A percentile compares a stretch with the other conserved stretches of the same genome.
phyloP scores from a whole-genome alignment of 2,329 filamentous ascomycete genomes.

The Fusarium newnesense region DNA sequence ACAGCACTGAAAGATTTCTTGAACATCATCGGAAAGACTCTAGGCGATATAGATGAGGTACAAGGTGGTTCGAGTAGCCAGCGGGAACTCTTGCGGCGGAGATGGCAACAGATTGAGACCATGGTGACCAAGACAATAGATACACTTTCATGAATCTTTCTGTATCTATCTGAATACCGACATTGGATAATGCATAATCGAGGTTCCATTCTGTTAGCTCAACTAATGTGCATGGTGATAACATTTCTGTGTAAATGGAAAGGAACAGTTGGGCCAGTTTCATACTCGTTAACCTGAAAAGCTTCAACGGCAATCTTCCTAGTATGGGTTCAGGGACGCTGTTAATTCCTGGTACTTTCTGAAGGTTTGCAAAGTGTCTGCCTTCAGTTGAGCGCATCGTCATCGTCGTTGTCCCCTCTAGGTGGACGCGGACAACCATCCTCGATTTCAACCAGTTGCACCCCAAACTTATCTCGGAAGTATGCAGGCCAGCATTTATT shows the following conservation, averaged over 20 bases:
- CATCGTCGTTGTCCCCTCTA: too few relatives aligned
- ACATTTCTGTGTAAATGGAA: background rate
- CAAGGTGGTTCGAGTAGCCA: constrained; percentile 47
- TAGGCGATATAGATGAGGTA: constrained; percentile 48
- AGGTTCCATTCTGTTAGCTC: background rate
- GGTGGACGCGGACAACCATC: too few relatives aligned
- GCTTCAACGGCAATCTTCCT: background rate
- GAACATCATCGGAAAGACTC: constrained; percentile 44
- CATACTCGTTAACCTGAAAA: too few relatives aligned
- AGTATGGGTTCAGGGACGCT: too few relatives aligned
- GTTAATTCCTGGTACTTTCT: too few relatives aligned
- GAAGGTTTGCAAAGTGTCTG: too few relatives aligned
- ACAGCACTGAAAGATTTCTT: constrained; percentile 53
- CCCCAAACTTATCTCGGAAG: too few relatives aligned
- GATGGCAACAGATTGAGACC: constrained; percentile 57
- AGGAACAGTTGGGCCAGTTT: background rate
- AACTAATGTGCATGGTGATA: background rate
- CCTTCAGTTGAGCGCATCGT: too few relatives aligned
- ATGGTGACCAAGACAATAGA: constrained; percentile 51
- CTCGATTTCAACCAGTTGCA: too few relatives aligned
- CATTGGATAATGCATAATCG: too few relatives aligned
- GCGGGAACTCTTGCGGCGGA: constrained; percentile 49
- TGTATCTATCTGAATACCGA: background rate
- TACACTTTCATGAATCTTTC: constrained; percentile 16
- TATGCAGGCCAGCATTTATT: too few relatives aligned